A percentile compares a stretch with the other conserved stretches of the same genome.
Evolutionary conservation across 2,329 filamentous ascomycete genomes (phyloP).

Genomic region (Ramularia collo-cygni): DNA sequence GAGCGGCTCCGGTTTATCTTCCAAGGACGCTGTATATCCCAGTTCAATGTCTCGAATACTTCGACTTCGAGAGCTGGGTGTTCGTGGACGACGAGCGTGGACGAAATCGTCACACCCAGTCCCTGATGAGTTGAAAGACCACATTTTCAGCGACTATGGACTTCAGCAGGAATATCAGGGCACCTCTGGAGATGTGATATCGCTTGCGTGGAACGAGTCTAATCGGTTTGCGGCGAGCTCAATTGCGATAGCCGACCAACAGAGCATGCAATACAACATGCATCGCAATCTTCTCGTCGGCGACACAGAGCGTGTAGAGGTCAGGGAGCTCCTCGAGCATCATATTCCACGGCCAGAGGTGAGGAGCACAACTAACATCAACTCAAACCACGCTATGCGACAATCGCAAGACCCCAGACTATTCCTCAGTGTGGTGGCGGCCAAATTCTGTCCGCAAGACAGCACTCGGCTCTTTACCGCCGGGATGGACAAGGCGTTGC

Average conservation of each 20-base stretch:
- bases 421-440: slow-evolving; percentile 50
- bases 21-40: slow-evolving; percentile 16
- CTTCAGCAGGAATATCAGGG: slow-evolving; percentile 47
- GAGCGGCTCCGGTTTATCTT: neutral
- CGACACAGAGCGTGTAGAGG: slow-evolving; percentile 32
- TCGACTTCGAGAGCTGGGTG: slow-evolving; percentile 25
- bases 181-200: slow-evolving; percentile 52
- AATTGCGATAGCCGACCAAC: slow-evolving; percentile 47
- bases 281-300: slow-evolving; percentile 52
- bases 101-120: slow-evolving; percentile 5
- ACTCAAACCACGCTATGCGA: slow-evolving; percentile 40
- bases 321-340: slow-evolving; percentile 51
- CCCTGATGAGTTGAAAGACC: slow-evolving; percentile 24
- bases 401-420: slow-evolving; percentile 46
- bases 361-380: slow-evolving; percentile 31
- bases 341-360: slow-evolving; percentile 37
- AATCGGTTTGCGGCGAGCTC: slow-evolving; percentile 52
- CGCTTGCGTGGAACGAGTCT: slow-evolving; percentile 50
- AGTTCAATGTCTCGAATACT: slow-evolving; percentile 17
- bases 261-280: slow-evolving; percentile 55
- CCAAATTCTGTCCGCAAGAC: slow-evolving; percentile 43
- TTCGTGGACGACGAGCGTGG: slow-evolving; percentile 15
- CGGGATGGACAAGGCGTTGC: slow-evolving; percentile 48
- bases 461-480: slow-evolving; percentile 31
- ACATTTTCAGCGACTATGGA: slow-evolving; percentile 36